phyloP scores from a whole-genome alignment of 2,329 filamentous ascomycete species.

The Blastomyces silverae region DNA sequence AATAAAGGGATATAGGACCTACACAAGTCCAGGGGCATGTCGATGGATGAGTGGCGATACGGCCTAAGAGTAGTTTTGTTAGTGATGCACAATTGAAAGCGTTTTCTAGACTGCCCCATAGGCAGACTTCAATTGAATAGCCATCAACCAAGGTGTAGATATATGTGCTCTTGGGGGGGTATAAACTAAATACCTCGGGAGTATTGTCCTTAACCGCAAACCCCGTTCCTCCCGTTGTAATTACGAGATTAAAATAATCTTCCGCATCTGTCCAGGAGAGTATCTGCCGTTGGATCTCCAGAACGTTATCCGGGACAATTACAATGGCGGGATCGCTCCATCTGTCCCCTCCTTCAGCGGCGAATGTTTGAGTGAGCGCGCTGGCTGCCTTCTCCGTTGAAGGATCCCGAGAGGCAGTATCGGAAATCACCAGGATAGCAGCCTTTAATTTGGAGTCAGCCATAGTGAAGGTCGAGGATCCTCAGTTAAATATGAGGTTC shows the following conservation, averaged over 20 bases:
- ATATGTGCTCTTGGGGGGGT: constrained; percentile 15
- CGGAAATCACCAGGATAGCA: constrained; percentile 80
- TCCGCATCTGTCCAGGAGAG: constrained; percentile 64
- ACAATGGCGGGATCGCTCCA: constrained; percentile 64
- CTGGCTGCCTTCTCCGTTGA: constrained; percentile 68
- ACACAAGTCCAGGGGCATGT: constrained; percentile 79
- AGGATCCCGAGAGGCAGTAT: constrained; percentile 74
- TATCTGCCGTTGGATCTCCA: constrained; percentile 68
- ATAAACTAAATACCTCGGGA: too few relatives aligned
- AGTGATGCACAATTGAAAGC: constrained; percentile 4
- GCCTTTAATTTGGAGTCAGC: constrained; percentile 50
- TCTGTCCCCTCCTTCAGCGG: constrained; percentile 56
- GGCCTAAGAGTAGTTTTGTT: constrained; percentile 49
- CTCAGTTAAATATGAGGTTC: background rate
- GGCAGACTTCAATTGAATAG: background rate
- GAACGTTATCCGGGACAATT: constrained; percentile 72
- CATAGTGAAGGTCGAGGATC: constrained; percentile 24
- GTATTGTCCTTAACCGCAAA: constrained; percentile 81
- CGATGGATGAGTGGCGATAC: constrained; percentile 73
- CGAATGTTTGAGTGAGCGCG: constrained; percentile 62
- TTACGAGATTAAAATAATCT: constrained; percentile 61
- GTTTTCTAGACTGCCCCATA: background rate
- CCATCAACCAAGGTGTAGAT: background rate
- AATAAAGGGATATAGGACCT: constrained; percentile 29
- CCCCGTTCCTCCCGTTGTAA: constrained; percentile 89